Evolutionary conservation across 1,139 yeast species (phyloP).

Genomic region (Magnusiomyces ingens): DNA sequence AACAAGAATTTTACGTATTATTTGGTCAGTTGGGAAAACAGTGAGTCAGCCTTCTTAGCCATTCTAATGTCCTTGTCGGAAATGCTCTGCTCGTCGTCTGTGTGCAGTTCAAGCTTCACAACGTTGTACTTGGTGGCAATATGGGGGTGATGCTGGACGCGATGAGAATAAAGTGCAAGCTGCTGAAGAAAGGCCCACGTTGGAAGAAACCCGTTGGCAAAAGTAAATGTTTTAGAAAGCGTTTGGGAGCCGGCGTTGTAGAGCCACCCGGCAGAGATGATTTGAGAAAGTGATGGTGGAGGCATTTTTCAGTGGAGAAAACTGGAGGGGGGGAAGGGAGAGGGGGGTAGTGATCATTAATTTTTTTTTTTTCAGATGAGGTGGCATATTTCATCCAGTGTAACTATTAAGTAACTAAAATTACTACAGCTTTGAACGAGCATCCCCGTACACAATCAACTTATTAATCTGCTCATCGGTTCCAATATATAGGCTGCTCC

Average conservation of each 20-base stretch:
- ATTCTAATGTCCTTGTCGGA: slow-evolving; percentile 4
- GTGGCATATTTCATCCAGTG: background rate
- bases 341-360: background rate
- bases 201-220: slow-evolving; percentile 3
- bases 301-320: background rate
- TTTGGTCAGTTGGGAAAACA: slow-evolving; percentile 2
- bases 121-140: slow-evolving; percentile 4
- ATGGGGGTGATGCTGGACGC: slow-evolving; percentile 4
- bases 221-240: slow-evolving; percentile 2
- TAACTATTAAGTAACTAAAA: background rate
- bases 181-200: slow-evolving; percentile 2
- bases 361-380: background rate
- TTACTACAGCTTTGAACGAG: background rate
- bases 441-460: slow-evolving; percentile 15
- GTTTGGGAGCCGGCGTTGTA: background rate
- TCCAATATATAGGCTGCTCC: background rate
- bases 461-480: slow-evolving; percentile 8
- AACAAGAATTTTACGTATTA: background rate
- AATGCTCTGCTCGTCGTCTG: slow-evolving; percentile 1
- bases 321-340: background rate
- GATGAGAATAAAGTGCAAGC: slow-evolving; percentile 5
- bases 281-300: background rate
- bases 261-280: slow-evolving; percentile 3
- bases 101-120: slow-evolving; percentile 1
- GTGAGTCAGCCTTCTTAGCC: slow-evolving; percentile 6